Evolutionary conservation across 345 rosid genomes (phyloP).

Genomic region (Linum usitatissimum): DNA sequence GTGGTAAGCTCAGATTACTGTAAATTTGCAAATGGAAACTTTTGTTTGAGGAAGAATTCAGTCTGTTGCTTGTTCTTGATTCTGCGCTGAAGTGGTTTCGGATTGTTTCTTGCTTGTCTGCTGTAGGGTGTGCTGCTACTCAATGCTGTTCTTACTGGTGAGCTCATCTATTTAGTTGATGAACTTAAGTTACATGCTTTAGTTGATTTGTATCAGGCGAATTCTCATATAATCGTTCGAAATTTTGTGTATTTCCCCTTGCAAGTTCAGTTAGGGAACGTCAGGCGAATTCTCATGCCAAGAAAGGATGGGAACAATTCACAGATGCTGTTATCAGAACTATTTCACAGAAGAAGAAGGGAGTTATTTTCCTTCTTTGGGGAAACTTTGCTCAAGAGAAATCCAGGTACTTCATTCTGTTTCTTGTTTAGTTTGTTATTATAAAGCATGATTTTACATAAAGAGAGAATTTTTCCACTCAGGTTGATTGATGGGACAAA

Average conservation of each 20-base stretch:
- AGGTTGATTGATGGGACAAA: slow-evolving; percentile 80
- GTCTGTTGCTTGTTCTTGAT: background rate
- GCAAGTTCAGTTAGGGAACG: slow-evolving; percentile 51
- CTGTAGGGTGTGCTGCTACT: slow-evolving; percentile 80
- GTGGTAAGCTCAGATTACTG: background rate
- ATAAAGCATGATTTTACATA: background rate
- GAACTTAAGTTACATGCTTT: background rate
- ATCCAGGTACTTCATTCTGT: slow-evolving; percentile 38
- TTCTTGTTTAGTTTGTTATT: background rate
- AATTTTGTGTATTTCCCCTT: background rate
- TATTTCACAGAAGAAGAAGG: slow-evolving; percentile 71
- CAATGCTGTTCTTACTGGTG: slow-evolving; percentile 87
- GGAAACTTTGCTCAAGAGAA: slow-evolving; percentile 88
- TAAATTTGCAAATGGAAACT: background rate
- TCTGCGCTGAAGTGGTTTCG: background rate
- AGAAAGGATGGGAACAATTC: slow-evolving; percentile 97
- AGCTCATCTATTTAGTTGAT: slow-evolving; percentile 7
- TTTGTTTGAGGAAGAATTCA: background rate
- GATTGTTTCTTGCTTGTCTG: background rate
- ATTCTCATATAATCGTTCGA: background rate
- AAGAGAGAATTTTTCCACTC: slow-evolving; percentile 10
- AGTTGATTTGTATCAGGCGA: background rate
- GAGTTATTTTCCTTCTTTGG: slow-evolving; percentile 92
- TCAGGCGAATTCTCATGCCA: slow-evolving; percentile 92
- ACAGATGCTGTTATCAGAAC: slow-evolving; percentile 81